Evolutionary conservation across 805 yeast species (phyloP), one percentile per base, ranked within the genome.

Genomic region (Nakazawaea wickerhamii): DNA sequence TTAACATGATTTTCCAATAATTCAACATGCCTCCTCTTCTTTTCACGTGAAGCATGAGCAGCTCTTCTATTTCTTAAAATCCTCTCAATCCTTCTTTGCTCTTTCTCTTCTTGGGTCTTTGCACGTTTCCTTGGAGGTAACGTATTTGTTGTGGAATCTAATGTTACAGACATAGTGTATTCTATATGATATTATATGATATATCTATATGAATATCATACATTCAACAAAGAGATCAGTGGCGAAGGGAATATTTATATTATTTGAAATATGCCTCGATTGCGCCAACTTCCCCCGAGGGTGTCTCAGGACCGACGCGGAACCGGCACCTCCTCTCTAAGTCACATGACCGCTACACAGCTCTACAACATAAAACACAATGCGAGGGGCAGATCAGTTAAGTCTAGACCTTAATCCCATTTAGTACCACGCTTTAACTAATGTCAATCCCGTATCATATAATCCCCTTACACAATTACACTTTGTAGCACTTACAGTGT

Each of bases 61-160:
- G 98, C 98, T 59, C 91, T 84, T 57, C 98, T 78, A 64, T 91
- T 91, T 60, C 99, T 77, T 54, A 91, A 70, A 39, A 93, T 90
- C 40, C 99, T 73, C 65, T 93, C 98, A 42, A 90, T 79, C 36
- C 96, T 77, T 51, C 98, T 81, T 67, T 91, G 98, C 63, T 93
- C 98, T 67, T 91, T 93, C 67, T 91, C 98, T 65, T 90, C 96
- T 52, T 85, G 77, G 32, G 99, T 93, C 72, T 85, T 88, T 5
- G 99, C 98, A 53, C 98, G 79, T 70, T 93, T 93, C 50, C 98
- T 77, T 41, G 98, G 98, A 23, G 97, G 96, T 46, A 91, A 68
- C 18, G 88, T 51, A 19, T 32, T 10, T 6, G 37, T 28, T 28
- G 31, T 28, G 31, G 31, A n/a, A 28, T 28, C 31, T 7, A 28